Evolutionary conservation across 1,139 yeast genomes (phyloP), one percentile per base, ranked within the genome.

Genomic region (Nakaseomyces delphensis): DNA sequence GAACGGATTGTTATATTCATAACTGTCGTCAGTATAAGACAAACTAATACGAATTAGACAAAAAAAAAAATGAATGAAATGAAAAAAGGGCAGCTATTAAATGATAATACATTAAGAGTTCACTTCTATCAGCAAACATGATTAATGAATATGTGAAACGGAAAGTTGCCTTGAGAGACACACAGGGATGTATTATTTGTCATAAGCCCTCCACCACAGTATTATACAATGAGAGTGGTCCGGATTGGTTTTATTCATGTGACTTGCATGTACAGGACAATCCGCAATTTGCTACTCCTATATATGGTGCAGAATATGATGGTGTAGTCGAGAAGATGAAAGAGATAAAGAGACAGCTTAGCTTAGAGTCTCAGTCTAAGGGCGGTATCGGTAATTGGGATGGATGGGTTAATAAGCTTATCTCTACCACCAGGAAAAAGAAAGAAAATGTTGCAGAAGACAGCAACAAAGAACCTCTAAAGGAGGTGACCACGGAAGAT

Each of bases 241-340:
- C 68, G 3, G 91, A 83, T 57, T 82, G 78, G 68, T 79, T 84
- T 57, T 83, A 81, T 56, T 68, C 76, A 1, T 84, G 94, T 57
- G 73, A 70, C 20, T 52, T 68, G n/a, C 94, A 83, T 61, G 60
- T 83, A 38, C 62, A 60, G 14, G 93, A 83, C 54, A 60, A 60
- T 43, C 60, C 69, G 1, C 68, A 71, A n/a, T 83, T 83, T 61
- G 86, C 83, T 3, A 60, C 63, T 2, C 77, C 83, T 0, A 53
- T 71, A 2, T 64, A 67, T 30, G 71, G 71, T 9, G 65, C 69
- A 1, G 77, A 68, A 8, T 79, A 76, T 48, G 56, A 63, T 4
- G 67, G 64, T 3, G 69, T 78, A 4, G 55, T 68, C 21, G 56
- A 55, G n/a, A 59, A 66, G 44, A 65, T 71, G 43, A 62, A 62